Evolutionary conservation across 306 rosid genomes (phyloP).

Genomic region (Vigna hirtella): DNA sequence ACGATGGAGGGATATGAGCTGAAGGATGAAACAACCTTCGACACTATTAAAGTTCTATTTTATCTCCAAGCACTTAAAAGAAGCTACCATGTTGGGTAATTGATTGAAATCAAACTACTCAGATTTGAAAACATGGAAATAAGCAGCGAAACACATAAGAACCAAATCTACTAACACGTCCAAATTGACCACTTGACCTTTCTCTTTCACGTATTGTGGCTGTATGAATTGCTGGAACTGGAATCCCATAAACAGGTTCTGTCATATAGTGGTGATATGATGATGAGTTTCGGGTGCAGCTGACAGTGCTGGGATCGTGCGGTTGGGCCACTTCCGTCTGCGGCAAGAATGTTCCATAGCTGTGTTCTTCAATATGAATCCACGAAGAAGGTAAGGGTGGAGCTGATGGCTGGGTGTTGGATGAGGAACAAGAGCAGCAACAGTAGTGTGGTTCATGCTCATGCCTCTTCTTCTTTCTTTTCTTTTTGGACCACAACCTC

Average conservation of each 20-base stretch:
- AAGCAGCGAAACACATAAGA: slow-evolving; percentile 59
- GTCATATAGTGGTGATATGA: slow-evolving; percentile 59
- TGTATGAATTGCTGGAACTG: slow-evolving; percentile 37
- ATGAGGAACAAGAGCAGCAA: slow-evolving; percentile 41
- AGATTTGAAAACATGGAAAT: slow-evolving; percentile 60
- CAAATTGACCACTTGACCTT: slow-evolving; percentile 45
- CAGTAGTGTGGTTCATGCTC: slow-evolving; percentile 36
- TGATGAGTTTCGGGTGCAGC: slow-evolving; percentile 31
- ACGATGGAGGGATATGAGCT: not conserved
- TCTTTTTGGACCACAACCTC: slow-evolving; percentile 68
- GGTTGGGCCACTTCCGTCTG: not conserved
- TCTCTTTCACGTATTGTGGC: not conserved
- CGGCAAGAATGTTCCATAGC: slow-evolving; percentile 45
- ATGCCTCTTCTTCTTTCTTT: slow-evolving; percentile 49
- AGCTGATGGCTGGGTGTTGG: slow-evolving; percentile 62
- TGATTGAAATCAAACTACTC: slow-evolving; percentile 6
- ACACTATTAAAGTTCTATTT: not conserved
- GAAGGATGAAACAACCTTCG: not conserved
- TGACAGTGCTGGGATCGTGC: slow-evolving; percentile 1
- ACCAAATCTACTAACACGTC: slow-evolving; percentile 49
- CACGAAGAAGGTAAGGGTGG: slow-evolving; percentile 76
- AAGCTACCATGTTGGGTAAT: not conserved
- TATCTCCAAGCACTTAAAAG: not conserved
- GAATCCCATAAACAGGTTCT: slow-evolving; percentile 63
- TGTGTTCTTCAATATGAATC: slow-evolving; percentile 48